Evolutionary conservation across 495 filamentous ascomycete genomes (phyloP).

Genomic region (Penicillium riverlandense): DNA sequence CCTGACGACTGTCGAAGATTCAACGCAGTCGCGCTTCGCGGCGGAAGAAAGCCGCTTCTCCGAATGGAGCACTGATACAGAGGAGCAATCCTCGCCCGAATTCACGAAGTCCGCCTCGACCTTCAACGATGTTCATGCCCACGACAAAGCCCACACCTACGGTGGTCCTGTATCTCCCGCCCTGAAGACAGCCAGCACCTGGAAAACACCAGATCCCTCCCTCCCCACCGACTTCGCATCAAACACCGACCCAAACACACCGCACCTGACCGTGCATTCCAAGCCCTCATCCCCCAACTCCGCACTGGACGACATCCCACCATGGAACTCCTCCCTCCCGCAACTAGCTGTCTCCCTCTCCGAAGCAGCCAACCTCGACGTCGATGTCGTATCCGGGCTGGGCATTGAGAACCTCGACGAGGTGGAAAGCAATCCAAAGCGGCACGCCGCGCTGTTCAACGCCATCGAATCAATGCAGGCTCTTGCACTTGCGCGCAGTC

Average conservation of each 20-base stretch:
- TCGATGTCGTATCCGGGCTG: constrained; percentile 17
- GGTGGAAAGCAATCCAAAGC: constrained; percentile 38
- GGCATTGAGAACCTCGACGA: constrained; percentile 30
- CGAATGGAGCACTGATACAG: constrained; percentile 40
- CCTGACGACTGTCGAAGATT: constrained; percentile 32
- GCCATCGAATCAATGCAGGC: constrained; percentile 24
- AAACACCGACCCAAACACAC: constrained; percentile 31
- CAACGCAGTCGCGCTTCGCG: constrained; percentile 13
- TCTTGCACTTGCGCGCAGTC: constrained; percentile 22
- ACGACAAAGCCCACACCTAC: too few species aligned
- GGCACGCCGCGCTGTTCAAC: constrained; percentile 37
- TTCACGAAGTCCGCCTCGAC: constrained; percentile 32
- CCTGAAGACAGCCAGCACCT: constrained; percentile 9
- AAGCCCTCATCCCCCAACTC: constrained; percentile 30
- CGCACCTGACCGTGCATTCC: constrained; percentile 29
- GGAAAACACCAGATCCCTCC: constrained; percentile 18
- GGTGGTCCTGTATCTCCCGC: constrained; percentile 6
- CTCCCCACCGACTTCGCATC: constrained; percentile 16
- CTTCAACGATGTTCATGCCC: constrained; percentile 16
- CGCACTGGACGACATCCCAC: constrained; percentile 21
- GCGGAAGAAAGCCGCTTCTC: constrained; percentile 39
- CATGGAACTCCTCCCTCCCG: constrained; percentile 20
- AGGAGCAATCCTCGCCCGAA: constrained; percentile 28
- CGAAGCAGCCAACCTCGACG: constrained; percentile 17
- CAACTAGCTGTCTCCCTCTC: constrained; percentile 27